Percentiles rank a stretch among this genome's conserved stretches.
phyloP scores from a whole-genome alignment of 768 basidiomycete species.

The Agrocybe praecox region DNA sequence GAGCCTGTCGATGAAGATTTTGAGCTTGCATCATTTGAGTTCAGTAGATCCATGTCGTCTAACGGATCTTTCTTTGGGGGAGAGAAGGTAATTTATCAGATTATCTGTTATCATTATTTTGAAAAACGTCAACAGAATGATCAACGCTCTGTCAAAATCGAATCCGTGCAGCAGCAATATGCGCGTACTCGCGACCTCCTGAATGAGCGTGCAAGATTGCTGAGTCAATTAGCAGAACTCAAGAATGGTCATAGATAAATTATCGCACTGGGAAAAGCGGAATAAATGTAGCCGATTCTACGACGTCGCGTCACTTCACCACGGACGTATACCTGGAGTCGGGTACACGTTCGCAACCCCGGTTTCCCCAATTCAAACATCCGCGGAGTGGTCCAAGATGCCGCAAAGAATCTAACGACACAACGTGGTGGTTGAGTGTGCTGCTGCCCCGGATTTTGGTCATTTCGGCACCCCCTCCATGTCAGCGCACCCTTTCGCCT shows the following conservation, averaged over 20 bases:
- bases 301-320: too few relatives aligned
- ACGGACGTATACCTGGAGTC: too few relatives aligned
- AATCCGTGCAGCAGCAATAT: constrained; percentile 26
- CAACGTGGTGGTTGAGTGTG: too few relatives aligned
- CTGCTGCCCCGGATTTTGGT: too few relatives aligned
- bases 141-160: constrained; percentile 8
- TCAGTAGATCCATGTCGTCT: constrained; percentile 24
- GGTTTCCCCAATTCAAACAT: too few relatives aligned
- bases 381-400: too few relatives aligned
- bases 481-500: too few relatives aligned
- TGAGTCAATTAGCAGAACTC: constrained; percentile 55
- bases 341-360: too few relatives aligned
- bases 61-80: not conserved
- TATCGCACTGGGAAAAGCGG: too few relatives aligned
- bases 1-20: constrained; percentile 50
- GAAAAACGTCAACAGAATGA: not conserved
- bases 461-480: too few relatives aligned
- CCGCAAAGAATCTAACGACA: too few relatives aligned
- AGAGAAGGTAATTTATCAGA: not conserved
- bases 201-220: constrained; percentile 57
- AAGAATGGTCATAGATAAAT: constrained; percentile 14
- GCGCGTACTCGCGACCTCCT: constrained; percentile 51
- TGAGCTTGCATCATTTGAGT: constrained; percentile 55
- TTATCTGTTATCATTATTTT: not conserved
- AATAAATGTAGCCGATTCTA: too few relatives aligned